phyloP scores from a whole-genome alignment of 148 eudicot species.

The Beta vulgaris region DNA sequence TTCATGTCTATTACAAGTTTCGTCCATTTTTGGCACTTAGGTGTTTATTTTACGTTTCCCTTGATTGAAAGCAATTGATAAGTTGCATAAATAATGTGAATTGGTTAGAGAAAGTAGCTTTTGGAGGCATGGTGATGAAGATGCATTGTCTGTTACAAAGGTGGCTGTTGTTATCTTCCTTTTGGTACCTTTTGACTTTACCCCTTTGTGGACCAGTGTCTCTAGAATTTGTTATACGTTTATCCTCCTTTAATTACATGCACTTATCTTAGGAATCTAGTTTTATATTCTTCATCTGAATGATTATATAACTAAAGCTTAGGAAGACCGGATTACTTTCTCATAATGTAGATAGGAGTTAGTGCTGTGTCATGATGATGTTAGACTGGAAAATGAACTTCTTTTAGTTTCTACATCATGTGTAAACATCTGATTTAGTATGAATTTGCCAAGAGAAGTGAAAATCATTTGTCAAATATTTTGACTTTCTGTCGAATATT shows the following conservation, averaged over 20 bases:
- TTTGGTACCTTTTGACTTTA: constrained; percentile 22
- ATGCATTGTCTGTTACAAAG: not conserved
- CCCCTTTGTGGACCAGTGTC: constrained; percentile 10
- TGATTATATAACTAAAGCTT: constrained; percentile 12
- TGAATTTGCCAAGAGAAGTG: not conserved
- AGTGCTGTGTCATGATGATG: not conserved
- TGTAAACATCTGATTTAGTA: not conserved
- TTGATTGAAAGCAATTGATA: constrained; percentile 1
- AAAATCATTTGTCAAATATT: constrained; percentile 8
- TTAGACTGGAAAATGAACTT: not conserved
- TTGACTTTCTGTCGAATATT: not conserved
- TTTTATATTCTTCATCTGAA: constrained; percentile 6
- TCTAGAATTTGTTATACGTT: constrained; percentile 2
- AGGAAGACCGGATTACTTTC: not conserved
- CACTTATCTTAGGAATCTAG: not conserved
- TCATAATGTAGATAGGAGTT: not conserved
- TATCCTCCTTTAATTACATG: not conserved
- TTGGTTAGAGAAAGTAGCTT: constrained; percentile 19
- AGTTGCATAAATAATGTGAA: not conserved
- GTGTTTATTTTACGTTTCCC: constrained; percentile 1
- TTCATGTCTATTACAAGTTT: not conserved
- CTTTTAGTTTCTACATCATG: constrained; percentile 6
- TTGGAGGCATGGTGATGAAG: constrained; percentile 17
- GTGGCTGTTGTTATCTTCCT: constrained; percentile 16
- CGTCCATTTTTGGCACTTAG: not conserved